Evolutionary conservation across 495 filamentous ascomycete genomes (phyloP), one percentile per base, ranked within the genome.

Genomic region (Oidiodendron maius): DNA sequence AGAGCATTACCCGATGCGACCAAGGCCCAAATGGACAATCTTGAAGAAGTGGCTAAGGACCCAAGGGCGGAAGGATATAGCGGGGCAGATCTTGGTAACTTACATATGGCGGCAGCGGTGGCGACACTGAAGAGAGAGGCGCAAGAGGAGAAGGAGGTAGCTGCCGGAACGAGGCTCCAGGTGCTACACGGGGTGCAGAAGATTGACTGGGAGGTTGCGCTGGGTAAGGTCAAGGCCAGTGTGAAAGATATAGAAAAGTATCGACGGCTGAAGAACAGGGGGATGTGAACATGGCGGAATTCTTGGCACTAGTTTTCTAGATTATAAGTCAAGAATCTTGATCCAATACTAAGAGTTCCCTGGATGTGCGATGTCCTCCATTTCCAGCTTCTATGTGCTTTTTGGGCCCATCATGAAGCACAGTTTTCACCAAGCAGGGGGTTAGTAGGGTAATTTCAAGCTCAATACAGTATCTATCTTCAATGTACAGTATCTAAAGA

Each of bases 71-170:
- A 82, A n/a, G 82, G 87, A 2, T 96, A 89, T 64, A 90, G 85
- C 49, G 93, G 93, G 56, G 93, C 93, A 1, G 93, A 98, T 70
- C 64, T 98, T 48, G 81, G 80, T 11, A 88, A 82, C 57, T 59
- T 96, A 44, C 69, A 91, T 44, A 76, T 84, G 50, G 80, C 84
- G 40, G 90, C 90, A 34, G 89, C 82, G 16, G 80, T 87, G 59
- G 79, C 80, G 23, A 86, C 89, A 26, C 73, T 95, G 55, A 75
- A 83, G 61, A 70, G 86, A 32, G 71, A 70, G 55, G 52, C 67
- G 52, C 65, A 40, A 22, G 49, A 21, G 41, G 42, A 51, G 38
- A 56, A 46, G 40, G 46, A 32, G 34, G n/a, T 51, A 30, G 52
- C 55, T 34, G 4, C 43, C 38, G 48, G 20, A 18, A 24, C 57